Evolutionary conservation across 2,329 filamentous ascomycete species (phyloP), one percentile per base, ranked within the genome.

Genomic region (Grosmannia huntii): DNA sequence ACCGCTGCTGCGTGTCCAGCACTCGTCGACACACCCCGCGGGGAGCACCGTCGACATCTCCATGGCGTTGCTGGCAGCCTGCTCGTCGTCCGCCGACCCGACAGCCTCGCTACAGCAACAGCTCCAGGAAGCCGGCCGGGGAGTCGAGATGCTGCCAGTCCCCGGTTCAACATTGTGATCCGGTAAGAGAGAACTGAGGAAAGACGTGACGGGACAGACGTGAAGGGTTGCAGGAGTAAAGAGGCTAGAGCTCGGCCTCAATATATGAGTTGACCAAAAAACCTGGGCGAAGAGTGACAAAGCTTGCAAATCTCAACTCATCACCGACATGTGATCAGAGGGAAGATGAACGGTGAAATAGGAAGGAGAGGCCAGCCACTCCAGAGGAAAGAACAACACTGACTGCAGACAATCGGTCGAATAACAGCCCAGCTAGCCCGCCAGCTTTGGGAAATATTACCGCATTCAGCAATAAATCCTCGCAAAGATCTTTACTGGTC

Each of bases 41-140:
- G 31, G 2, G 31, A 44, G 50, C 60, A 61, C n/a, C 56, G 59
- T 4, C 54, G 60, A 52, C 58, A 60, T 3, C 46, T 53, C 60
- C 59, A 60, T 9, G 51, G 44, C 7, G 9, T 33, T 33, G 14
- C 44, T 19, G 44, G 41, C 41, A 31, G 16, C 7, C 44, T n/a
- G n/a, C 10, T 48, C 44, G 44, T 48, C n/a, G n/a, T n/a, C n/a
- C 44, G 44, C 19, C 44, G n/a, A 21, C 44, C 21, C n/a, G 44
- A n/a, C 16, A 48, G 54, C 19, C 36, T 44, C 36, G 21, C 27
- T 3, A 41, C 16, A 14, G n/a, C 31, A 9, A 49, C 49, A 12
- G 25, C 4, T 27, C 38, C 36, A 11, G 50, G 16, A 16, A 57
- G 44, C 25, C 48, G 55, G 21, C 31, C 16, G 28, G 55, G 48